Evolutionary conservation across 2,329 filamentous ascomycete genomes (phyloP).

Genomic region (Coniochaeta ligniaria): DNA sequence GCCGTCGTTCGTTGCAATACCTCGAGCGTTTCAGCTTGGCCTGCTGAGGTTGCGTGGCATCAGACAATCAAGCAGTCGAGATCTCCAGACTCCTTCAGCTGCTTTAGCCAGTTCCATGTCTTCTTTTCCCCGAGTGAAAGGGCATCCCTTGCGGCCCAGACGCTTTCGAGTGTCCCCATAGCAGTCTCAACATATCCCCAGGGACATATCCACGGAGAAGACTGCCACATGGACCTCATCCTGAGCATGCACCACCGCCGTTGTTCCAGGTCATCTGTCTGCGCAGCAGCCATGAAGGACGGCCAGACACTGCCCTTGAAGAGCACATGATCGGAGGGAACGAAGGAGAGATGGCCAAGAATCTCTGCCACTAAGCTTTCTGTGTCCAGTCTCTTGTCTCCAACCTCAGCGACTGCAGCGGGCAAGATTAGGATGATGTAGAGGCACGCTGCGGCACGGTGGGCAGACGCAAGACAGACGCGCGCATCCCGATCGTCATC

Average conservation of each 20-base stretch:
- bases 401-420: constrained; percentile 9
- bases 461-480: constrained; percentile 32
- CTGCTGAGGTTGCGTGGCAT: not conserved
- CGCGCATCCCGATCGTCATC: constrained; percentile 27
- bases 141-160: constrained; percentile 30
- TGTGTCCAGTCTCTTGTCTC: constrained; percentile 13
- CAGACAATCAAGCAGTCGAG: not conserved
- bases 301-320: constrained; percentile 53
- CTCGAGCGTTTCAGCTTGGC: no score
- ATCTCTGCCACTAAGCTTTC: constrained; percentile 35
- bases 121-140: constrained; percentile 12
- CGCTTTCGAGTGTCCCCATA: constrained; percentile 33
- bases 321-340: constrained; percentile 41
- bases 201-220: constrained; percentile 31
- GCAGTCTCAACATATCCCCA: constrained; percentile 43
- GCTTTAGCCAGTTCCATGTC: constrained; percentile 33
- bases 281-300: constrained; percentile 48
- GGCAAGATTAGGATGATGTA: constrained; percentile 33
- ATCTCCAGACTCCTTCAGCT: constrained; percentile 30
- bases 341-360: constrained; percentile 35
- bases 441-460: constrained; percentile 36
- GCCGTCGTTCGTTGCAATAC: not conserved
- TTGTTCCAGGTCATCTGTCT: constrained; percentile 32
- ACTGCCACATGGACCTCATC: constrained; percentile 21
- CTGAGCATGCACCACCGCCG: constrained; percentile 42